phyloP scores from a whole-genome alignment of 441 rosid genomes.

The Eutrema salsugineum region DNA sequence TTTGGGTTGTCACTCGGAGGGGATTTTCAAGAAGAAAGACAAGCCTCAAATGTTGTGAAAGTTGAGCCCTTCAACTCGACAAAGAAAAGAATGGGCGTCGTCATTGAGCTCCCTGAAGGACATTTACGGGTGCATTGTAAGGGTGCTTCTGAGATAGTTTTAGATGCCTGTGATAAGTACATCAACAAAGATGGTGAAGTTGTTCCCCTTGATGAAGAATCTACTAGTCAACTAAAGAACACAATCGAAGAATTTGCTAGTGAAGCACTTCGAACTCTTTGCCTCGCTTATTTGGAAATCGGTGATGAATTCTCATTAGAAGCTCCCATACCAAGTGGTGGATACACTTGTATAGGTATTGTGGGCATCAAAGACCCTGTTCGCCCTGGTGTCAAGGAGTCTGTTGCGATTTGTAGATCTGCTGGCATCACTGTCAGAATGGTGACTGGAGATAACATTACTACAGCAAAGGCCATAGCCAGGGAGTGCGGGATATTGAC shows the following conservation, averaged over 20 bases:
- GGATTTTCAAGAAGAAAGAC: constrained; percentile 52
- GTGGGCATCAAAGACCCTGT: constrained; percentile 81
- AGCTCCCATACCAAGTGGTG: constrained; percentile 53
- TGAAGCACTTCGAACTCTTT: constrained; percentile 77
- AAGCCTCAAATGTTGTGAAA: constrained; percentile 53
- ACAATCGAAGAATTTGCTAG: constrained; percentile 62
- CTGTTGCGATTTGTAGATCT: constrained; percentile 58
- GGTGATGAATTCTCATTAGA: constrained; percentile 34
- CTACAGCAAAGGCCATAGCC: constrained; percentile 77
- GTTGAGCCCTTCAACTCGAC: constrained; percentile 84
- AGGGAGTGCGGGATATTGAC: constrained; percentile 79
- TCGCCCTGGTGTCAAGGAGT: constrained; percentile 73
- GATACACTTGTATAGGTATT: constrained; percentile 67
- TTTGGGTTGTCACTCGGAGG: constrained; percentile 87
- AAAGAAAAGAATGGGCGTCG: constrained; percentile 80
- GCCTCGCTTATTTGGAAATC: constrained; percentile 59
- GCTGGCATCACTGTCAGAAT: constrained; percentile 71
- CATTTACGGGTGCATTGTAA: constrained; percentile 34
- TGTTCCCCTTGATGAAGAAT: constrained; percentile 52
- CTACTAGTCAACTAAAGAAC: constrained; percentile 41
- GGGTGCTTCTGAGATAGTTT: constrained; percentile 73
- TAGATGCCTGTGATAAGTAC: constrained; percentile 60
- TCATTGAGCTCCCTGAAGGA: constrained; percentile 61
- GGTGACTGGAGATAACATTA: constrained; percentile 79
- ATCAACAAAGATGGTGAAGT: constrained; percentile 53